Evolutionary conservation across 2,329 filamentous ascomycete species (phyloP), one percentile per base, ranked within the genome.

Genomic region (Xylariaceae sp.): DNA sequence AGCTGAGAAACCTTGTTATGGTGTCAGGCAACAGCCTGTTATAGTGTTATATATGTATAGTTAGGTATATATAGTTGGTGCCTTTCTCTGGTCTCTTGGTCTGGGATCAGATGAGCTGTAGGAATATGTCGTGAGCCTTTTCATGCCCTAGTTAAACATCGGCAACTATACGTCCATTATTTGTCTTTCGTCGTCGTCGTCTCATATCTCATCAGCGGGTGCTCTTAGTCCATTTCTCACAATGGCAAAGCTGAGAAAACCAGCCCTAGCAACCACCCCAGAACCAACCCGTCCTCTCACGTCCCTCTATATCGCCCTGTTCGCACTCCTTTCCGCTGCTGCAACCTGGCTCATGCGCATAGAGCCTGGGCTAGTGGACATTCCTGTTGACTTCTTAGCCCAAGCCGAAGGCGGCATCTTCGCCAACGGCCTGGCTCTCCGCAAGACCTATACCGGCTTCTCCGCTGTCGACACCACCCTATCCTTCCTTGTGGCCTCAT

Each of bases 321-420:
- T 51, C 40, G 38, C 49, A 13, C 42, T 41, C 34, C 9, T 43
- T 17, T 43, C 53, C 13, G 52, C 31, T 13, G 4, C 34, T 18
- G 43, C 24, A 22, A 26, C 36, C 2, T 58, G 49, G 48, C 38
- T 52, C 3, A 54, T 58, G 55, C 52, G 53, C 40, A 43, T 58
- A 19, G 51, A 55, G 36, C 41, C 49, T 4, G 44, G 30, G 2
- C 45, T 52, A 12, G 37, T 51, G 9, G 52, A 43, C 34, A 46
- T 58, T 15, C 55, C 55, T 1, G 31, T 39, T 7, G 24, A 47
- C 19, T 58, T 59, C 41, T 24, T 41, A 6, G 9, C 47, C 34
- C 45, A 47, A 12, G 39, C 57, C 36, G 22, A 26, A 48, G 56
- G 54, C 19, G 56, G 56, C 37, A 28, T 59, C 45, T 34, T 33